Evolutionary conservation across 805 yeast species (phyloP).

Genomic region (Yamadazyma scolyti): DNA sequence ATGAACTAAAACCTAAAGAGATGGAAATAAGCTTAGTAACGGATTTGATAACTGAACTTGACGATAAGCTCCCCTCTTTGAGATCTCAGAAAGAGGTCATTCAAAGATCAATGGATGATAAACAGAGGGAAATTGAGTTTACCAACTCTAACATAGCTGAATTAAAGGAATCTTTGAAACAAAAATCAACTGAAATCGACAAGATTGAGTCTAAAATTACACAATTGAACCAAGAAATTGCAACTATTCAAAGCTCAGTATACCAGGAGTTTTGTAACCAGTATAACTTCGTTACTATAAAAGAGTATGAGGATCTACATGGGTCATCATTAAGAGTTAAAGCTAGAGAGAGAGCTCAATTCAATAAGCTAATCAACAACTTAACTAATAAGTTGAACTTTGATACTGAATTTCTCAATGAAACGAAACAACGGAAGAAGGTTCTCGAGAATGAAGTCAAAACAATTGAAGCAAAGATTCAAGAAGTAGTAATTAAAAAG

Average conservation of each 20-base stretch:
- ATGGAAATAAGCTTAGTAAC: constrained; percentile 52
- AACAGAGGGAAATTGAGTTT: constrained; percentile 48
- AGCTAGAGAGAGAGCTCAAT: constrained; percentile 58
- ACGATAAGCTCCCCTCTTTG: constrained; percentile 38
- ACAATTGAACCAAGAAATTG: constrained; percentile 15
- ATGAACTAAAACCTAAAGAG: constrained; percentile 49
- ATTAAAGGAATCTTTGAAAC: constrained; percentile 9
- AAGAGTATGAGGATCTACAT: constrained; percentile 67
- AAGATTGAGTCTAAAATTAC: constrained; percentile 19
- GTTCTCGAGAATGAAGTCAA: constrained; percentile 39
- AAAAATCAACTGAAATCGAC: constrained; percentile 13
- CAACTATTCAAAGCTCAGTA: constrained; percentile 37
- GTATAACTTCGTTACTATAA: constrained; percentile 52
- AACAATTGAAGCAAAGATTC: constrained; percentile 31
- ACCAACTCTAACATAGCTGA: constrained; percentile 27
- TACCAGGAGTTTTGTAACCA: constrained; percentile 53
- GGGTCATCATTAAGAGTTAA: constrained; percentile 56
- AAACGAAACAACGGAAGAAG: constrained; percentile 45
- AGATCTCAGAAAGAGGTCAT: constrained; percentile 42
- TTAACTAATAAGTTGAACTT: constrained; percentile 60
- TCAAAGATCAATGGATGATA: constrained; percentile 43
- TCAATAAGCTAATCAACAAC: constrained; percentile 56
- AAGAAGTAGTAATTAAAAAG: constrained; percentile 28
- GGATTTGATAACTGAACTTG: constrained; percentile 41
- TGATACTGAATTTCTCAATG: constrained; percentile 57